These are phyloP conservation scores for Citrus maxima DNA, from an alignment of 345 rosid genomes.

Conservation along the genomic window DNA sequence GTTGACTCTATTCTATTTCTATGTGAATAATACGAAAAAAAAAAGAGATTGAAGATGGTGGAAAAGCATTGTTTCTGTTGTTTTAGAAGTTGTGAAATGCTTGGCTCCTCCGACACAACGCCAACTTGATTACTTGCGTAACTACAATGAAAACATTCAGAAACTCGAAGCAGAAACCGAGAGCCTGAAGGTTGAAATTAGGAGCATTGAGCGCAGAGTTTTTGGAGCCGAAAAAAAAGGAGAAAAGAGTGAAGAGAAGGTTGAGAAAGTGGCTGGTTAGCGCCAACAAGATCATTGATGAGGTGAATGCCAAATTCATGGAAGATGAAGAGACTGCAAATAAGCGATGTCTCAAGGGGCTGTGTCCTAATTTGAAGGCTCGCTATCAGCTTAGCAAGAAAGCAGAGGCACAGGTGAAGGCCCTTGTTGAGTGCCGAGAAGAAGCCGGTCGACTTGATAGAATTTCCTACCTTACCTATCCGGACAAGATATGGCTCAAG, in stretches of 20 bases:
- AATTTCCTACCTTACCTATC: not conserved
- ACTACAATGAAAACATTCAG: not conserved
- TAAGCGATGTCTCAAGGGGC: slow-evolving; percentile 9
- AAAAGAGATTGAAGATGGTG: too few species aligned
- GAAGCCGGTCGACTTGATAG: not conserved
- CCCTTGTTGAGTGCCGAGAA: not conserved
- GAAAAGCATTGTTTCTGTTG: too few species aligned
- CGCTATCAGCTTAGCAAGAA: too few species aligned
- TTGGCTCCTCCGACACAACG: not conserved
- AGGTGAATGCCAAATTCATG: too few species aligned
- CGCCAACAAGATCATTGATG: too few species aligned
- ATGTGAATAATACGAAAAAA: too few species aligned
- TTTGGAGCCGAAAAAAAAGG: not conserved
- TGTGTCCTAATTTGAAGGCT: slow-evolving; percentile 7
- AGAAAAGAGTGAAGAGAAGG: too few species aligned
- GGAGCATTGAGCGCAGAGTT: not conserved
- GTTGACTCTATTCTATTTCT: too few species aligned
- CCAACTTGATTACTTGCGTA: not conserved
- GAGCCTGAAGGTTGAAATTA: not conserved
- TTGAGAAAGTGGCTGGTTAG: too few species aligned
- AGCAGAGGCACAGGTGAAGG: not conserved
- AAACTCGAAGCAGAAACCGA: not conserved
- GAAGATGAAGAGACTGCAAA: not conserved
- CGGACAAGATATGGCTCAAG: not conserved
- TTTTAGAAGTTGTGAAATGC: not conserved